Evolutionary conservation across 2,329 filamentous ascomycete genomes (phyloP), one percentile per base, ranked within the genome.

Genomic region (Talaromyces sp.): DNA sequence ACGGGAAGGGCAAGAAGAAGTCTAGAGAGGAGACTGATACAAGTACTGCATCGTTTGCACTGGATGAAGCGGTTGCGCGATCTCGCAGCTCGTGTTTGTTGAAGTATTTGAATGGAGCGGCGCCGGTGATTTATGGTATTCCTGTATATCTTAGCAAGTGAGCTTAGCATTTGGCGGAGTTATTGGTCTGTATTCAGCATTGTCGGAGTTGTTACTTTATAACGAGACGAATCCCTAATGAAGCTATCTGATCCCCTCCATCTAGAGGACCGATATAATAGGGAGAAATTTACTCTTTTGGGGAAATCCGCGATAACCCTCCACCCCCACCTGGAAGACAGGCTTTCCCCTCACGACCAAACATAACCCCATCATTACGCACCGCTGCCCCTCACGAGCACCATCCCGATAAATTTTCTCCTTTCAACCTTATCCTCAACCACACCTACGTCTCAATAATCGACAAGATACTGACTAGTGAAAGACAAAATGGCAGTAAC

Each of bases 51-150:
- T 67, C n/a, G 31, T 37, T 74, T 59, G 89, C 85, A 62, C 79
- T 98, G 66, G 89, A 92, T n/a, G 88, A 94, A 75, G 95, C 95
- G 0, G 89, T 98, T 41, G 86, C 87, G 37, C 85, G 81, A 72
- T 91, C 91, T 14, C 85, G 92, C 68, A 85, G 86, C 66, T 89
- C 88, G n/a, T 98, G 95, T 79, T 88, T 91, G 70, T 86, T 99
- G 79, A 87, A 87, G 75, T 98, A 97, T 81, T 81, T 99, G 70
- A 99, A 97, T 72, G 95, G 93, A 0, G 95, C 94, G 11, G 93
- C 94, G 43, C 92, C 95, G 27, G 93, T 95, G 69, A 89, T 98
- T 62, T 99, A 98, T 81, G 95, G 95, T 16, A 90, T 99, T 74
- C 95, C 95, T 35, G 92, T 97, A 68, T 97, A 93, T 78, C 82